Base-by-base conservation (phyloP, 2,329 filamentous ascomycete genomes). In the Botrytis byssoidea region DNA sequence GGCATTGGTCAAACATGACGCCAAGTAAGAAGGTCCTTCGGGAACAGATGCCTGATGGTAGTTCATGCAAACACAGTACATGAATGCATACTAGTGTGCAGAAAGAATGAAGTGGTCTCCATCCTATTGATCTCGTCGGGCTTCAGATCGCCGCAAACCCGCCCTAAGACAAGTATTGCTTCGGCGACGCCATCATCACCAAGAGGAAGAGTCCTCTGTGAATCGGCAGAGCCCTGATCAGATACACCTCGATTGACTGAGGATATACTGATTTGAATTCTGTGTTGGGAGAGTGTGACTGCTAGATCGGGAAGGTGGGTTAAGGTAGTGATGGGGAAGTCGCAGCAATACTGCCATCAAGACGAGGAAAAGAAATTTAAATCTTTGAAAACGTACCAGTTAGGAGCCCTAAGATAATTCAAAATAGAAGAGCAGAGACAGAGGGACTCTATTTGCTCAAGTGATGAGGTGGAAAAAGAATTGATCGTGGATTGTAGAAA, bases 401-500 rank as follows among this genome's bases (percentile, higher is more conserved):
- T 12, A 35, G 29, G 12, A 57, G 37, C 7, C 40, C 4, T 3
- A 12, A 42, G 37, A 57, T 12, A 57, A 69, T 42, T 57, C 20
- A 4, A 25, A 9, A 8, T 32, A 42, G 3, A 12, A 57, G 37
- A 57, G 48, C 66, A 32, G 66, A 32, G 66, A 69, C 51, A 69
- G 66, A 69, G 66, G 66, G 35, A 69, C n/a, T 69, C n/a, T 69
- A 32, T 69, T 2, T 69, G n/a, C 35, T 69, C 37, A 32, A 69
- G 55, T 57, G 66, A 68, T 32, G 66, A 55, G 25, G n/a, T 6
- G 29, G 22, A 25, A 29, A 55, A 48, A 3, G 7, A 35, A 35
- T 14, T 25, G 32, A 16, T 48, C 25, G 14, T 29, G 22, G 32
- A 40, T 40, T 40, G 16, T 29, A 16, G n/a, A 55, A 67, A 55